These are phyloP conservation scores for Peterozyma toletana DNA, from an alignment of 805 yeast species.

Conservation along the genomic window DNA sequence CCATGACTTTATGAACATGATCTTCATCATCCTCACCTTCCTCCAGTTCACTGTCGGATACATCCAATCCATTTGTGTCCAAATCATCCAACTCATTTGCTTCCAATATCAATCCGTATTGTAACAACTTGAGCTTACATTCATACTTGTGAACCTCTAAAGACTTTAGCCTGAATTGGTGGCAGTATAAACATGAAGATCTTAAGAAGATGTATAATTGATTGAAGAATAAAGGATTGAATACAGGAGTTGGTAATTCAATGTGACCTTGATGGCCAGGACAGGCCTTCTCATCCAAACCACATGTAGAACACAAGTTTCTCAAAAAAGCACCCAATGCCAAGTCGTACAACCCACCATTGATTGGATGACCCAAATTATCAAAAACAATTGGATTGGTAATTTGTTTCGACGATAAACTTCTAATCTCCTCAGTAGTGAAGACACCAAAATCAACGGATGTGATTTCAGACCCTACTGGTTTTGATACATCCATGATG, in stretches of 20 bases:
- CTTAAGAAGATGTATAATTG: slow-evolving; percentile 83
- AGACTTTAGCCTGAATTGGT: slow-evolving; percentile 65
- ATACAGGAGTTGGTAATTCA: slow-evolving; percentile 91
- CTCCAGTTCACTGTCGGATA: slow-evolving; percentile 33
- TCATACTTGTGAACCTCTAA: slow-evolving; percentile 68
- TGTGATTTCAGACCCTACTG: slow-evolving; percentile 89
- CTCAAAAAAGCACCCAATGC: slow-evolving; percentile 91
- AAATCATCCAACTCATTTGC: slow-evolving; percentile 66
- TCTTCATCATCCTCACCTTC: slow-evolving; percentile 34
- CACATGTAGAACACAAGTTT: slow-evolving; percentile 92
- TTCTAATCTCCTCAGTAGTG: slow-evolving; percentile 73
- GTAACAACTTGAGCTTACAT: slow-evolving; percentile 75
- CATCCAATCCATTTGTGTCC: slow-evolving; percentile 28
- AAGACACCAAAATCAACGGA: slow-evolving; percentile 90
- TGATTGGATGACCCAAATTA: slow-evolving; percentile 90
- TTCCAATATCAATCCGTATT: slow-evolving; percentile 83
- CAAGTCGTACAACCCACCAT: slow-evolving; percentile 89
- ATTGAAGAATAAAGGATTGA: slow-evolving; percentile 89
- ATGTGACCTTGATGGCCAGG: slow-evolving; percentile 99
- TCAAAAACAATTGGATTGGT: slow-evolving; percentile 95
- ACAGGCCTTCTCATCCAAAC: slow-evolving; percentile 87
- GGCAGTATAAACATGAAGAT: slow-evolving; percentile 85
- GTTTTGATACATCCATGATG: slow-evolving; percentile 89
- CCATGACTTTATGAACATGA: slow-evolving; percentile 13
- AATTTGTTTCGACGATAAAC: slow-evolving; percentile 89